phyloP scores from a whole-genome alignment of 495 filamentous ascomycete species.

The Penicillium angulare region DNA sequence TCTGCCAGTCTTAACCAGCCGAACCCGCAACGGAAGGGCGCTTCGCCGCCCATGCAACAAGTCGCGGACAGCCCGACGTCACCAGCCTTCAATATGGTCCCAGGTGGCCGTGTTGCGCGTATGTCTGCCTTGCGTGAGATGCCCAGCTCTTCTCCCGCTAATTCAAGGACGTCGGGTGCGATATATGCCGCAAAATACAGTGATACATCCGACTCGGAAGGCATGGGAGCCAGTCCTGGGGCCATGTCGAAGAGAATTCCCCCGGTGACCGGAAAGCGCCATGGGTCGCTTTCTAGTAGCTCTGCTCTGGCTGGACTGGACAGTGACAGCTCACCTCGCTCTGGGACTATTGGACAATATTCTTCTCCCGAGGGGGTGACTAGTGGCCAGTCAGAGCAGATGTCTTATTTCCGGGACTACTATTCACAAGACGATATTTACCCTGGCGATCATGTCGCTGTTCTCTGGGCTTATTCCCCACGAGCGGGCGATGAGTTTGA shows the following conservation, averaged over 20 bases:
- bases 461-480: slow-evolving; percentile 95
- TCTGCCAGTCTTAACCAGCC: slow-evolving; percentile 80
- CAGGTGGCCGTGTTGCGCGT: slow-evolving; percentile 85
- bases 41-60: slow-evolving; percentile 49
- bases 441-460: slow-evolving; percentile 83
- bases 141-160: slow-evolving; percentile 59
- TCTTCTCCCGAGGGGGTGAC: slow-evolving; percentile 80
- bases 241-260: slow-evolving; percentile 60
- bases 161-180: slow-evolving; percentile 40
- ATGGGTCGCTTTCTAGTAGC: slow-evolving; percentile 86
- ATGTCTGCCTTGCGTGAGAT: slow-evolving; percentile 91
- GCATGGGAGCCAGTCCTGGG: slow-evolving; percentile 73
- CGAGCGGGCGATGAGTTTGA: slow-evolving; percentile 91
- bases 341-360: slow-evolving; percentile 68
- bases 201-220: slow-evolving; percentile 78
- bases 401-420: slow-evolving; percentile 96
- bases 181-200: slow-evolving; percentile 51
- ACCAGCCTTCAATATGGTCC: slow-evolving; percentile 68
- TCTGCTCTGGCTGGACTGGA: slow-evolving; percentile 70
- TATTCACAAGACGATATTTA: slow-evolving; percentile 97
- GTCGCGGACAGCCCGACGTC: slow-evolving; percentile 36
- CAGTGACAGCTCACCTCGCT: slow-evolving; percentile 71
- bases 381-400: slow-evolving; percentile 90
- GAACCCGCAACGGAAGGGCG: slow-evolving; percentile 65
- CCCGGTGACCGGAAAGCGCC: slow-evolving; percentile 68